These are phyloP conservation scores for Colletotrichum sp. DNA, from an alignment of 2,329 filamentous ascomycete genomes.

Conservation along the genomic window DNA sequence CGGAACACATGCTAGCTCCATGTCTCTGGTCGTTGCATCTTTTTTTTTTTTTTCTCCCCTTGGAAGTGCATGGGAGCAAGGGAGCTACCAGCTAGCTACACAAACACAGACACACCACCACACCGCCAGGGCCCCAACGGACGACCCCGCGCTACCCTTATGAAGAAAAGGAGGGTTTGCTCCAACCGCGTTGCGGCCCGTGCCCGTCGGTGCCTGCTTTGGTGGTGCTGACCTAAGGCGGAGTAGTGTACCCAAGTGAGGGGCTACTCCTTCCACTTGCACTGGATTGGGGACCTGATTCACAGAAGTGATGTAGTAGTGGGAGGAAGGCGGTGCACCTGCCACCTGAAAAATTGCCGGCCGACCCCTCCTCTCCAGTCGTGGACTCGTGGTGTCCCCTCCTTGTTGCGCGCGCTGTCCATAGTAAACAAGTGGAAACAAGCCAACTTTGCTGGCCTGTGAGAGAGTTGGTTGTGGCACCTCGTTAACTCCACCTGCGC, in stretches of 20 bases:
- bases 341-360: conserved; percentile 9
- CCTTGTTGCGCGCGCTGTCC: not conserved
- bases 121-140: conserved; percentile 3
- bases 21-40: not conserved
- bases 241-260: not conserved
- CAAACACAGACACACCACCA: not conserved
- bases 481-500: not conserved
- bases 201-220: not conserved
- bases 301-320: not conserved
- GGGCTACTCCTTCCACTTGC: not conserved
- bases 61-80: not conserved
- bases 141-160: conserved; percentile 8
- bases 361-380: not conserved
- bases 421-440: not conserved
- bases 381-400: not conserved
- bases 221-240: not conserved
- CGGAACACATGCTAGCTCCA: not conserved
- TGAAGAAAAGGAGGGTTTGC: conserved; percentile 1
- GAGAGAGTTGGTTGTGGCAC: not conserved
- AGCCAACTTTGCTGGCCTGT: not conserved
- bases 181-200: not conserved
- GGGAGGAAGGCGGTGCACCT: not conserved
- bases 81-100: not conserved
- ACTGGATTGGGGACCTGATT: not conserved
- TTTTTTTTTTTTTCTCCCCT: not conserved